phyloP scores from a whole-genome alignment of 2,329 filamentous ascomycete genomes.

The Hymenoscyphus fructigenus region DNA sequence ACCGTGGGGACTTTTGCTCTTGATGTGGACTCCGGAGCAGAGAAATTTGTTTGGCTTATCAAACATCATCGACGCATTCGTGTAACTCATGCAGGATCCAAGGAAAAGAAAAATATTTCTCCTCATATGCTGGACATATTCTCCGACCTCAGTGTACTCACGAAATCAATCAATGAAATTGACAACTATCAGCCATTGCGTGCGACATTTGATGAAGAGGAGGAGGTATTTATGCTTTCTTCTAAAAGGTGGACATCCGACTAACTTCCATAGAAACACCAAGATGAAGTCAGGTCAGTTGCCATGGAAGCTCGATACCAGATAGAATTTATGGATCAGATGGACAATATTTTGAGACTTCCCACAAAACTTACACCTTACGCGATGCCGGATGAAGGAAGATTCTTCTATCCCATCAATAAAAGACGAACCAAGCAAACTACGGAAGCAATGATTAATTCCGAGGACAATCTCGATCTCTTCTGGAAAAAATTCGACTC shows the following conservation, averaged over 20 bases:
- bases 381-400: background rate
- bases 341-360: background rate
- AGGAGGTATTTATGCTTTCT: background rate
- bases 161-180: background rate
- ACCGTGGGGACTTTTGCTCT: background rate
- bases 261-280: background rate
- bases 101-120: background rate
- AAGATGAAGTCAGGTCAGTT: background rate
- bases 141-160: background rate
- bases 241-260: background rate
- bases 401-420: conserved; percentile 43
- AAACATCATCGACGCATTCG: background rate
- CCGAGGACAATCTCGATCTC: conserved; percentile 7
- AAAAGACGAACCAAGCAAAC: conserved; percentile 31
- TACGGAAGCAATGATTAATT: conserved; percentile 1
- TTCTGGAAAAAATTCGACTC: conserved; percentile 10
- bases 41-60: background rate
- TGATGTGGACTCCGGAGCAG: background rate
- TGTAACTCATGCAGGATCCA: background rate
- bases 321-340: background rate
- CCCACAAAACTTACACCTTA: background rate
- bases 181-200: background rate
- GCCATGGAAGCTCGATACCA: background rate
- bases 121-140: background rate
- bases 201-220: background rate